Conservation (phyloP, 2,329 filamentous ascomycete species). For the Epichloe typhina region DNA sequence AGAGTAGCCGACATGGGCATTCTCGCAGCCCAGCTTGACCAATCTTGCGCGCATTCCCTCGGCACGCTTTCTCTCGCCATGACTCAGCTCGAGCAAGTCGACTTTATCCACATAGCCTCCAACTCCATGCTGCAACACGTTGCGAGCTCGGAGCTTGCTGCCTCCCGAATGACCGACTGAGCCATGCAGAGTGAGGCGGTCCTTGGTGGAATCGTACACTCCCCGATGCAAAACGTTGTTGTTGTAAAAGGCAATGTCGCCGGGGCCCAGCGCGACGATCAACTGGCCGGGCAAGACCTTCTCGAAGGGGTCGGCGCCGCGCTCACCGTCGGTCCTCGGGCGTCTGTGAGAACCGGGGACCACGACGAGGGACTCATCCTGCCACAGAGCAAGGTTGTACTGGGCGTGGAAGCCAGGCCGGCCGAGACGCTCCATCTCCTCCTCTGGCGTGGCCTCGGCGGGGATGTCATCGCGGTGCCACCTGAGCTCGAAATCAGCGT, state of each 20-base stretch:
- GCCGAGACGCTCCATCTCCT: slow-evolving; percentile 50
- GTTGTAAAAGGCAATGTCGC: slow-evolving; percentile 73
- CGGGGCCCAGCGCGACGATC: slow-evolving; percentile 52
- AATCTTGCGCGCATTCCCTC: slow-evolving; percentile 51
- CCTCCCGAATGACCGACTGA: slow-evolving; percentile 50
- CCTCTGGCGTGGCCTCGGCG: slow-evolving; percentile 47
- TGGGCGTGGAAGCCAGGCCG: slow-evolving; percentile 62
- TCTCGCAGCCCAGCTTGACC: slow-evolving; percentile 46
- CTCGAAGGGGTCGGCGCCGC: slow-evolving; percentile 53
- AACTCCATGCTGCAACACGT: slow-evolving; percentile 64
- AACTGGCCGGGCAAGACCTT: slow-evolving; percentile 47
- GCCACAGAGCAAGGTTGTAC: slow-evolving; percentile 74
- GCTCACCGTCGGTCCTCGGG: slow-evolving; percentile 56
- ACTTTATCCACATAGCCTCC: slow-evolving; percentile 50
- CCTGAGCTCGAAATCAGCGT: slow-evolving; percentile 55
- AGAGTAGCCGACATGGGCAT: slow-evolving; percentile 51
- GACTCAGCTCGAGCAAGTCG: slow-evolving; percentile 37
- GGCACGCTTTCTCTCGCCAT: slow-evolving; percentile 34
- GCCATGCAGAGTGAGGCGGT: slow-evolving; percentile 61
- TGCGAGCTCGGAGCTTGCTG: slow-evolving; percentile 46
- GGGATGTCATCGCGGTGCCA: slow-evolving; percentile 83
- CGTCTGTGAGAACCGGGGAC: slow-evolving; percentile 65
- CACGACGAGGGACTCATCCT: slow-evolving; percentile 60
- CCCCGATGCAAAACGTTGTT: slow-evolving; percentile 77
- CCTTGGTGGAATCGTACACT: slow-evolving; percentile 43